phyloP scores from a whole-genome alignment of 2,329 filamentous ascomycete species.

The Cephalotrichum gorgonifer region DNA sequence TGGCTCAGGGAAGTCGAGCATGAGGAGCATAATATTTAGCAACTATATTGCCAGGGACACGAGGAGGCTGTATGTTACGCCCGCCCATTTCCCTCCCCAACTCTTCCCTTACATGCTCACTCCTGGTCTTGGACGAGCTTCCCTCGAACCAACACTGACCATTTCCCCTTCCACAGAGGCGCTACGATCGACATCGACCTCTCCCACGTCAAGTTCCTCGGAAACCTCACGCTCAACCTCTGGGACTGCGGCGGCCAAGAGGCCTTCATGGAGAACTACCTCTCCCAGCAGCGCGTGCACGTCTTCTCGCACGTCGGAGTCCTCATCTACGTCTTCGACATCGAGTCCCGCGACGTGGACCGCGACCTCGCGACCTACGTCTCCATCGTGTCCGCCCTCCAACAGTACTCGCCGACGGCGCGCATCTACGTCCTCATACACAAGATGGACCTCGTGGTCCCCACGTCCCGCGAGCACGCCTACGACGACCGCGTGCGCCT shows the following conservation, averaged over 20 bases:
- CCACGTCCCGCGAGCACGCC: slow-evolving; percentile 64
- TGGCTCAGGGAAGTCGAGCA: slow-evolving; percentile 93
- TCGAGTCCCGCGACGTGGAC: slow-evolving; percentile 89
- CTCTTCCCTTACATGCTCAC: neutral
- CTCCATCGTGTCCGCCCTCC: slow-evolving; percentile 77
- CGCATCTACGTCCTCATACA: slow-evolving; percentile 93
- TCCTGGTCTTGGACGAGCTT: neutral
- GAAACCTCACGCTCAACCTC: slow-evolving; percentile 90
- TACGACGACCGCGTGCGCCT: slow-evolving; percentile 75
- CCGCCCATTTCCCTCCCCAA: neutral
- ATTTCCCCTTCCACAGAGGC: slow-evolving; percentile 40
- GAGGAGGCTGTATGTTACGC: slow-evolving; percentile 53
- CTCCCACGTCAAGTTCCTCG: slow-evolving; percentile 97
- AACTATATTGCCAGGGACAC: slow-evolving; percentile 98
- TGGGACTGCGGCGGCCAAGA: slow-evolving; percentile 99
- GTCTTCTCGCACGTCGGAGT: slow-evolving; percentile 96
- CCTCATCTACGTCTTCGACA: slow-evolving; percentile 98
- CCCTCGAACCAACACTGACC: neutral
- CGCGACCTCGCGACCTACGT: slow-evolving; percentile 88
- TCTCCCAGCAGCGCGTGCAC: slow-evolving; percentile 87
- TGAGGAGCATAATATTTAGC: slow-evolving; percentile 98
- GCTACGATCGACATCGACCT: slow-evolving; percentile 98
- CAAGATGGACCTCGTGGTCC: slow-evolving; percentile 95
- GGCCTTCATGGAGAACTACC: slow-evolving; percentile 97
- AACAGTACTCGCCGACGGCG: slow-evolving; percentile 70